phyloP scores from a whole-genome alignment of 345 rosid genomes.

The Eucalyptus pumila region DNA sequence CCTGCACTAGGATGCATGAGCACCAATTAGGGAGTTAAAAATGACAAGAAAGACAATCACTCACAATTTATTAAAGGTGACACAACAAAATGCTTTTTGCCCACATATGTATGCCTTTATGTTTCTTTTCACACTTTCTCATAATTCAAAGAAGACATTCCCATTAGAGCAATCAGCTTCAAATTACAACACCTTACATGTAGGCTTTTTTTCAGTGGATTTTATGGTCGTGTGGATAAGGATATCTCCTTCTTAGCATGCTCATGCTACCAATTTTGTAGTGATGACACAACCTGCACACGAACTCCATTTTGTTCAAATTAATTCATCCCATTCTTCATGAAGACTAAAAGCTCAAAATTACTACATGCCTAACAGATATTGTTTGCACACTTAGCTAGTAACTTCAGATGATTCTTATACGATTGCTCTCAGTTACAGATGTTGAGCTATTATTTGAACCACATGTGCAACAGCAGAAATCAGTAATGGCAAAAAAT shows the following conservation, averaged over 20 bases:
- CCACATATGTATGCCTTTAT: neutral
- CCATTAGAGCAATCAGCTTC: neutral
- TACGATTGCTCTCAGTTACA: neutral
- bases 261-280: neutral
- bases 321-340: neutral
- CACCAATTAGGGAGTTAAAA: neutral
- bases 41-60: neutral
- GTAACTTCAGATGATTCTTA: neutral
- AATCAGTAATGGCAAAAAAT: neutral
- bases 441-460: neutral
- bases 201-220: neutral
- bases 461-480: neutral
- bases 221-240: neutral
- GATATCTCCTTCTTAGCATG: neutral
- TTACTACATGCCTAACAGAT: neutral
- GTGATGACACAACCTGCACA: neutral
- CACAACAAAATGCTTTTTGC: neutral
- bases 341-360: neutral
- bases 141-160: neutral
- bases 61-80: neutral
- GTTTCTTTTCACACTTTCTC: neutral
- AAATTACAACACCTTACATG: neutral
- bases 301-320: neutral
- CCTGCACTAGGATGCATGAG: slow-evolving; percentile 23
- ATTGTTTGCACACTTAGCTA: neutral